Evolutionary conservation across 495 filamentous ascomycete species (phyloP).

Genomic region (Poronia punctata): DNA sequence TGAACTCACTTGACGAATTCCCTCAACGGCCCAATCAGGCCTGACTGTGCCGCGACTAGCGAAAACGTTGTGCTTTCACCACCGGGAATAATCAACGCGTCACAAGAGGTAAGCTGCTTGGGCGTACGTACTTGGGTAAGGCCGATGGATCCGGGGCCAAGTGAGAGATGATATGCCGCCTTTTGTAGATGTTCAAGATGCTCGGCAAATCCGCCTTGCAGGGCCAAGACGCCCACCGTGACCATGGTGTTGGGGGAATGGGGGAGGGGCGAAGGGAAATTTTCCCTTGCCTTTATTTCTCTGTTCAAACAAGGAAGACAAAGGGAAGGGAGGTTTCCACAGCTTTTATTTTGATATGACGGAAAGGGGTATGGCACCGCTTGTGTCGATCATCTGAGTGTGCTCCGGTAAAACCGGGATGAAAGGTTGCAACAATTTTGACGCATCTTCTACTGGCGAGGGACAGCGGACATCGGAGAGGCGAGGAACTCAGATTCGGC

Average conservation of each 20-base stretch:
- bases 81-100: slow-evolving; percentile 83
- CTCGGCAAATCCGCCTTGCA: slow-evolving; percentile 91
- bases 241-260: slow-evolving; percentile 21
- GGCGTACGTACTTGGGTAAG: slow-evolving; percentile 78
- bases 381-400: too few species aligned
- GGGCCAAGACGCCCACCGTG: slow-evolving; percentile 78
- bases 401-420: too few species aligned
- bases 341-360: too few species aligned
- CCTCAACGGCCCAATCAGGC: slow-evolving; percentile 75
- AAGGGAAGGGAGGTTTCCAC: too few species aligned
- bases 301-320: too few species aligned
- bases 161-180: slow-evolving; percentile 44
- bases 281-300: neutral
- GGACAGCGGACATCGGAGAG: too few species aligned
- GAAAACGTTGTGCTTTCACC: slow-evolving; percentile 94
- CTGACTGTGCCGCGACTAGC: slow-evolving; percentile 72
- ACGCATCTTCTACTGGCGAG: too few species aligned
- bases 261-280: neutral
- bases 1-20: slow-evolving; percentile 87
- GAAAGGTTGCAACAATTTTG: too few species aligned
- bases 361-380: too few species aligned
- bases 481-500: too few species aligned
- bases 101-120: slow-evolving; percentile 61
- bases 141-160: slow-evolving; percentile 30
- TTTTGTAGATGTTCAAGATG: slow-evolving; percentile 70